phyloP scores from a whole-genome alignment of 78 protist genomes.

The Pigoraptor vietnamica region DNA sequence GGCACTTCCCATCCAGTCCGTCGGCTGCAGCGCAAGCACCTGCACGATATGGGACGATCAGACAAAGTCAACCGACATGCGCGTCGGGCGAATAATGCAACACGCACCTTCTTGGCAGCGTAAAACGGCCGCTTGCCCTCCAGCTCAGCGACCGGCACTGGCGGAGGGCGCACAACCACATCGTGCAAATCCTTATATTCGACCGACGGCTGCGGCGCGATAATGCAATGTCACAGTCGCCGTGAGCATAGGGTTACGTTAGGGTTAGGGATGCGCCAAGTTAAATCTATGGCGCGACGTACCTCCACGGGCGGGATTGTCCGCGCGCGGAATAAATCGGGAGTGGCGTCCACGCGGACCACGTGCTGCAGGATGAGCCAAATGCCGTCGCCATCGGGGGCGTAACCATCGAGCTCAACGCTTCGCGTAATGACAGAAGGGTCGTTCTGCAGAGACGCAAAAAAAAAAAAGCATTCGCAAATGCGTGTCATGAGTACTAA shows the following conservation, averaged over 20 bases:
- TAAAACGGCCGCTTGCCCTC: neutral
- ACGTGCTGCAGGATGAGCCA: neutral
- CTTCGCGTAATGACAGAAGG: neutral
- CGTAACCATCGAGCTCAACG: neutral
- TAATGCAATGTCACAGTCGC: too few species aligned
- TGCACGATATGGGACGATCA: too few species aligned
- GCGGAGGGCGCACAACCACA: neutral
- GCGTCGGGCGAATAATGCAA: too few species aligned
- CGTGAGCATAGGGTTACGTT: too few species aligned
- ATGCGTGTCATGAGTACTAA: too few species aligned
- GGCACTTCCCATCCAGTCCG: too few species aligned
- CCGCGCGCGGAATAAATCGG: neutral
- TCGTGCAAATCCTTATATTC: neutral
- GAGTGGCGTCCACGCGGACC: neutral
- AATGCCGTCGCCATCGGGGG: neutral
- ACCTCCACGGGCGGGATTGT: neutral
- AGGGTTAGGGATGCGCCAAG: too few species aligned
- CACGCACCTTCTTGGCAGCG: neutral
- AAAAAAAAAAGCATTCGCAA: too few species aligned
- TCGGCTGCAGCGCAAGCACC: too few species aligned
- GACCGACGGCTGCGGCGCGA: neutral
- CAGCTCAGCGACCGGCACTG: neutral
- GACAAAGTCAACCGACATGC: too few species aligned
- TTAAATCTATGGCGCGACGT: too few species aligned
- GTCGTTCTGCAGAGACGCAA: neutral